Conservation (phyloP, 805 yeast genomes). For the Candida arabinofermentans region DNA sequence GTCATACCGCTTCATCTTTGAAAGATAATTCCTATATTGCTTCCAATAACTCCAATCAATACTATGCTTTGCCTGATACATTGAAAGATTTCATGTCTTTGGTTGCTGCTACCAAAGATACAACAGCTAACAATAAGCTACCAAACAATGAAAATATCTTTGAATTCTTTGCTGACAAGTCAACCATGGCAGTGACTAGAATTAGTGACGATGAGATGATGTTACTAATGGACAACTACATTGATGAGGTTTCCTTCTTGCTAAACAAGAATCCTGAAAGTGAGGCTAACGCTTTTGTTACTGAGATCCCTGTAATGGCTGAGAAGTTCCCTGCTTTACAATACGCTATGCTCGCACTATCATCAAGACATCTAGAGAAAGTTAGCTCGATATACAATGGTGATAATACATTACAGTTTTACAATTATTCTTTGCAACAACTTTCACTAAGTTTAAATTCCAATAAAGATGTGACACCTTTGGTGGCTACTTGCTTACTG, state of each 20-base stretch:
- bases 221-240: constrained; percentile 29
- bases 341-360: constrained; percentile 26
- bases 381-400: constrained; percentile 16
- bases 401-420: constrained; percentile 26
- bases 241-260: constrained; percentile 35
- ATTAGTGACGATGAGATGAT: constrained; percentile 32
- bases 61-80: constrained; percentile 31
- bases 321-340: constrained; percentile 28
- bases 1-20: constrained; percentile 3
- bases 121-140: constrained; percentile 8
- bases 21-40: constrained; percentile 8
- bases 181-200: constrained; percentile 17
- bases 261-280: constrained; percentile 19
- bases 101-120: constrained; percentile 29
- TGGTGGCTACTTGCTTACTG: constrained; percentile 36
- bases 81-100: constrained; percentile 38
- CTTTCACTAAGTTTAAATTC: constrained; percentile 33
- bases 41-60: constrained; percentile 10
- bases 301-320: constrained; percentile 35
- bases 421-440: constrained; percentile 27
- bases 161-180: constrained; percentile 26
- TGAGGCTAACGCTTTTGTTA: constrained; percentile 31
- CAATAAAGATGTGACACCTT: constrained; percentile 25
- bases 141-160: constrained; percentile 25
- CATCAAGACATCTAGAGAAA: constrained; percentile 27